A percentile compares a stretch with the other conserved stretches of the same genome.
phyloP scores from a whole-genome alignment of 83 land plant genomes.

The Diphasiastrum complanatum region DNA sequence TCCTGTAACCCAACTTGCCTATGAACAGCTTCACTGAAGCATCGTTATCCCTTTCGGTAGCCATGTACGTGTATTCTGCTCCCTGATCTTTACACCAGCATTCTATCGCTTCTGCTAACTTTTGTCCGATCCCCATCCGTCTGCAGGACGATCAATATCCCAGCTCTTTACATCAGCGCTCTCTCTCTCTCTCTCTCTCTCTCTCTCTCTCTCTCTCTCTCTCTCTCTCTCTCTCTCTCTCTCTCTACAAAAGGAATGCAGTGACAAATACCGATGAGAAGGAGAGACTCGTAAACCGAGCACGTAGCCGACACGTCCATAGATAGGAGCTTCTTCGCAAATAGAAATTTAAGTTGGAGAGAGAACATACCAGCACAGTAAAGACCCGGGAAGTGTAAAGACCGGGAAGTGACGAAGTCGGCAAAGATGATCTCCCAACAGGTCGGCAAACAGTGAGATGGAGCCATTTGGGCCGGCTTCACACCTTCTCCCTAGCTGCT shows the following conservation, averaged over 20 bases:
- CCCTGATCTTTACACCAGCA: slow-evolving; percentile 46
- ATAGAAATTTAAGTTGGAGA: neutral
- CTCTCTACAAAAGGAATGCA: no score
- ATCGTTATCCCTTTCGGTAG: slow-evolving; percentile 52
- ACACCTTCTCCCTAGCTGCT: slow-evolving; percentile 57
- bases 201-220: no score
- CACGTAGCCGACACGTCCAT: slow-evolving; percentile 26
- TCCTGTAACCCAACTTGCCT: slow-evolving; percentile 33
- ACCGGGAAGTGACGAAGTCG: slow-evolving; percentile 79
- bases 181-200: no score
- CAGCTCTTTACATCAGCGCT: neutral
- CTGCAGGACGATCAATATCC: slow-evolving; percentile 27
- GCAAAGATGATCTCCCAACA: slow-evolving; percentile 78
- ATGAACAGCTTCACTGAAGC: slow-evolving; percentile 61
- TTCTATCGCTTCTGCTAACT: slow-evolving; percentile 43
- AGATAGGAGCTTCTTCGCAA: slow-evolving; percentile 2
- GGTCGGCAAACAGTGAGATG: slow-evolving; percentile 57
- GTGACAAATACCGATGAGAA: slow-evolving; percentile 22
- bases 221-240: no score
- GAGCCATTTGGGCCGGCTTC: slow-evolving; percentile 68
- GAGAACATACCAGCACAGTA: slow-evolving; percentile 88
- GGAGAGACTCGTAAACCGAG: slow-evolving; percentile 34
- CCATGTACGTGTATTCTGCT: slow-evolving; percentile 65
- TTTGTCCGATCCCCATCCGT: slow-evolving; percentile 49
- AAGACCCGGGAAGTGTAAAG: no score